phyloP scores from a whole-genome alignment of 257 asterid species.

The Rubia yunnanensis region DNA sequence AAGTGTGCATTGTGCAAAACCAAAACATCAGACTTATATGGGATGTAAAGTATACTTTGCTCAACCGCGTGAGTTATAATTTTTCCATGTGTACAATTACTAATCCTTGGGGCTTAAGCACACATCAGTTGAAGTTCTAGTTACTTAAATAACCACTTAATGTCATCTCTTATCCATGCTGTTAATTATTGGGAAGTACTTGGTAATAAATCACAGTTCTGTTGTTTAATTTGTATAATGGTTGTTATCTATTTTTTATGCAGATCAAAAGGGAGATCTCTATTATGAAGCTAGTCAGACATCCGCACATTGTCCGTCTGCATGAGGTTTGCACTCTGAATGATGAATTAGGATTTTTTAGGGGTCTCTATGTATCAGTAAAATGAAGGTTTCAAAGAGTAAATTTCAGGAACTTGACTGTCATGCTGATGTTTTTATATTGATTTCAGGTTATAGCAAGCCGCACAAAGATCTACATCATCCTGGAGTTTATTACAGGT shows the following conservation, averaged over 20 bases:
- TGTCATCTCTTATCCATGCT: not conserved
- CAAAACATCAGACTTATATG: no score
- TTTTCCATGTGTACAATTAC: no score
- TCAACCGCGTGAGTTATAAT: no score
- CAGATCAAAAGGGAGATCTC: slow-evolving; percentile 98
- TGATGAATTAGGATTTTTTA: slow-evolving; percentile 10
- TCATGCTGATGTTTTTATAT: slow-evolving; percentile 12
- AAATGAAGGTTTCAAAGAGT: not conserved
- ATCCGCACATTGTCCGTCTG: slow-evolving; percentile 79
- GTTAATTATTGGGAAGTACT: not conserved
- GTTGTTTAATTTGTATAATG: not conserved
- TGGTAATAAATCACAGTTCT: not conserved
- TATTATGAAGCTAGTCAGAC: slow-evolving; percentile 93
- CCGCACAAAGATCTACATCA: slow-evolving; percentile 92
- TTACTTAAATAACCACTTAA: no score
- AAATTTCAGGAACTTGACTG: not conserved
- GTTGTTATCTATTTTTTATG: slow-evolving; percentile 23
- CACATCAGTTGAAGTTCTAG: not conserved
- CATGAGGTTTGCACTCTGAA: slow-evolving; percentile 63
- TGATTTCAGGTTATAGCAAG: slow-evolving; percentile 82
- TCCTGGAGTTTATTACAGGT: slow-evolving; percentile 94
- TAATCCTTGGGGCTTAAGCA: not conserved
- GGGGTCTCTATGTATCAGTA: not conserved
- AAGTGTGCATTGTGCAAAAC: no score
- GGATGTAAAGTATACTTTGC: no score